Conservation (phyloP, 2,329 filamentous ascomycete species). For the Bipolaris oryzae region DNA sequence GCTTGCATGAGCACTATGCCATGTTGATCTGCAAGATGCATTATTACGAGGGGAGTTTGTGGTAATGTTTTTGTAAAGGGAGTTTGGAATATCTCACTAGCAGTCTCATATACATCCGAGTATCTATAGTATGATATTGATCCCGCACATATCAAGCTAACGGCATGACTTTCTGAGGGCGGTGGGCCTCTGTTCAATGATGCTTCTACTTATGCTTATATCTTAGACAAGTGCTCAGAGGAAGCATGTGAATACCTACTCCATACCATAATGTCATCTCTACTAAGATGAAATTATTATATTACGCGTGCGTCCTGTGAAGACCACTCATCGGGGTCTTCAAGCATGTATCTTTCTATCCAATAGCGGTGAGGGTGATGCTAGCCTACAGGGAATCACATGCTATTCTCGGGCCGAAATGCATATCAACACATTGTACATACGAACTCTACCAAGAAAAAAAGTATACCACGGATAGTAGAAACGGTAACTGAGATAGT, state of each 20-base stretch:
- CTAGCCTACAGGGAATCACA: not conserved
- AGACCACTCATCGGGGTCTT: not conserved
- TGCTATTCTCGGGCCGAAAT: not conserved
- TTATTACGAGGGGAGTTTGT: not conserved
- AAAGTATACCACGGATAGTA: not conserved
- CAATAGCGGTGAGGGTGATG: not conserved
- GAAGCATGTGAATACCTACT: not conserved
- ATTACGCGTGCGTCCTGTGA: not conserved
- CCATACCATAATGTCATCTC: not conserved
- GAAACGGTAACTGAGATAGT: not conserved
- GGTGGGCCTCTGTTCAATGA: not conserved
- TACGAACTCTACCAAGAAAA: too few relatives aligned
- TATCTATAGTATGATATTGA: not conserved
- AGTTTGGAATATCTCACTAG: not conserved
- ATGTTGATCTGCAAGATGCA: not conserved
- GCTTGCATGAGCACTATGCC: conserved; percentile 4
- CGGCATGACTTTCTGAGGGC: not conserved
- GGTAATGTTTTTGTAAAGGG: not conserved
- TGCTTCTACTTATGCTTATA: not conserved
- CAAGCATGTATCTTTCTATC: not conserved
- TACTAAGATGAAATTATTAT: not conserved
- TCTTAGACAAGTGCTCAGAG: not conserved
- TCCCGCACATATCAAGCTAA: not conserved
- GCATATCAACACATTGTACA: not conserved
- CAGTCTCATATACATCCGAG: not conserved